Base-by-base conservation (phyloP, 345 rosid species). In the Lumnitzera racemosa region DNA sequence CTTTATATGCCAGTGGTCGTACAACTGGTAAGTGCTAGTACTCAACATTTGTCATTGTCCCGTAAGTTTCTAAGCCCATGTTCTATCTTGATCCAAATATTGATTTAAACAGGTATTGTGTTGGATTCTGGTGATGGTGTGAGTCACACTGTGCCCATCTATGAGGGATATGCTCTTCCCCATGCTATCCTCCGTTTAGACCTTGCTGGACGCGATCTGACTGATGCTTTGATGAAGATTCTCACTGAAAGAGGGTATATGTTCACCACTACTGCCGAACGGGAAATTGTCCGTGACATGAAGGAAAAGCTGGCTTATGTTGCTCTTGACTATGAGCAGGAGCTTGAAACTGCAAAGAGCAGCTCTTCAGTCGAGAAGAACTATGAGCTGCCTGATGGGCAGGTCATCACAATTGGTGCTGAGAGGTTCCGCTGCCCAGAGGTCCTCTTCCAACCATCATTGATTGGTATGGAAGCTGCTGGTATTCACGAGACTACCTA, bases 271-370 rank as follows among this genome's bases (percentile, higher is more conserved):
- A 78, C 86, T 47, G 86, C 86, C 2, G 95, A 87, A 47, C 88
- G 90, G 75, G 95, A 87, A 84, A 87, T 87, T 75, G 95, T 87
- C 63, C 86, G 95, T 72, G 95, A 87, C 82, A 80, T 87, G 81
- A 87, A 87, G 80, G 95, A 81, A 69, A 81, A 81, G 67, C 86
- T 81, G 12, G 83, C 83, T 14, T 81, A 81, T n/a, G 81, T 81
- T 48, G 86, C 86, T 57, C 78, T 81, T 2, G 86, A 81, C 66
- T 81, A 71, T 3, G 86, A 81, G 69, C 86, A 78, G 59, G 86
- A 81, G 55, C 80, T 78, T 5, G 86, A 81, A 70, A 76, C 83
- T 31, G 78, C 86, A 57, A 81, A 81, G 74, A 81, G 83, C 70
- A 81, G 86, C 75, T 78, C 83, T 27, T 74, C 86, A 15, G 75